phyloP scores from a whole-genome alignment of 352 stramenopile species.

The Elongisporangium undulatum region DNA sequence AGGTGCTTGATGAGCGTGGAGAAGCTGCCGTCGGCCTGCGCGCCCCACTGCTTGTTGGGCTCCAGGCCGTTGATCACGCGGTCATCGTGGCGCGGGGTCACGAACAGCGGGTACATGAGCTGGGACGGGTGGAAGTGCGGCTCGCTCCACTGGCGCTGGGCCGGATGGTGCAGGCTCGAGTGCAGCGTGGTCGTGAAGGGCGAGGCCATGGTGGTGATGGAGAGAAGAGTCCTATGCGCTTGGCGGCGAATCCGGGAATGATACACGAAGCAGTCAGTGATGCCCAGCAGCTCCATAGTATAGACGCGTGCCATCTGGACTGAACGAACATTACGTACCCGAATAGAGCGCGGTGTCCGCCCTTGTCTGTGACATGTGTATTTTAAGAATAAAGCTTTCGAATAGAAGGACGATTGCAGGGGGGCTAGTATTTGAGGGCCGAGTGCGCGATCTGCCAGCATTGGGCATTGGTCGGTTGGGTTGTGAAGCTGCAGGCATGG shows the following conservation, averaged over 20 bases:
- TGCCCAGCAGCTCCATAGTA: background rate
- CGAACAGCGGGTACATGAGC: slow-evolving; percentile 89
- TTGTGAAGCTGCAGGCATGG: slow-evolving; percentile 1
- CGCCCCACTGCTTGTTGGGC: slow-evolving; percentile 84
- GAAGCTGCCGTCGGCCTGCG: slow-evolving; percentile 56
- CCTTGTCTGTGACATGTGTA: background rate
- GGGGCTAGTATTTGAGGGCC: background rate
- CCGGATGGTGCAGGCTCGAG: slow-evolving; percentile 76
- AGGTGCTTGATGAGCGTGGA: slow-evolving; percentile 71
- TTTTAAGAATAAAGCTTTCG: background rate
- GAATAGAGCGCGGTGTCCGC: background rate
- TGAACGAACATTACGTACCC: background rate
- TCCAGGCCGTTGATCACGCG: slow-evolving; percentile 72
- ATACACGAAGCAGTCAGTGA: background rate
- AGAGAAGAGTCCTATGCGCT: background rate
- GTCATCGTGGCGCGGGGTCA: slow-evolving; percentile 69
- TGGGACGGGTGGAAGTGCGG: slow-evolving; percentile 84
- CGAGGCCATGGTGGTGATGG: background rate
- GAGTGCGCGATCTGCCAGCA: background rate
- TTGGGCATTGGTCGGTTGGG: background rate
- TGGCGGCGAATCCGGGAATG: background rate
- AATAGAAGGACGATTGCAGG: background rate
- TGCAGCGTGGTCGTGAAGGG: slow-evolving; percentile 38
- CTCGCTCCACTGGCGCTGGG: slow-evolving; percentile 83
- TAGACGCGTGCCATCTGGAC: background rate